Base-by-base conservation (phyloP, 2,329 filamentous ascomycete species). In the Pseudopithomyces chartarum region DNA sequence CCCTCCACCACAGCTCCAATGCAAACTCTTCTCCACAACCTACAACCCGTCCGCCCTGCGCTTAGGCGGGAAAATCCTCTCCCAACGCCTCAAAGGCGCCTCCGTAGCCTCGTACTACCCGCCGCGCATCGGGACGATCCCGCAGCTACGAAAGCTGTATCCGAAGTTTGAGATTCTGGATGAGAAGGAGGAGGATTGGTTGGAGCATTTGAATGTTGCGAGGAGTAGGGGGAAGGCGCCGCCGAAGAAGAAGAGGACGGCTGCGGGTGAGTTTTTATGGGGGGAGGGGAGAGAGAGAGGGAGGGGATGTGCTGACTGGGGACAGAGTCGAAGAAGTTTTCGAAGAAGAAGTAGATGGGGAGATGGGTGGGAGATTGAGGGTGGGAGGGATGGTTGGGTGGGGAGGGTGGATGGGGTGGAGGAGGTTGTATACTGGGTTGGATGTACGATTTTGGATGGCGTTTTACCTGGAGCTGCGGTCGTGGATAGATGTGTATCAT, bases 1-100 rank as follows among this genome's bases (percentile, higher is more conserved):
- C 67, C 46, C 69, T 53, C 23, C 10, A 20, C 33, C n/a, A 19
- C 68, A 97, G 93, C 85, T 86, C 72, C 92, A 93, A 89, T 97
- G 92, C 84, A 87, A 88, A 75, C 86, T 98, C 80, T 99, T 98
- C 82, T 89, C 88, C 70, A 91, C 90, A 49, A 93, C 89, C 52
- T 98, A 88, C 82, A 99, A 99, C 79, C 95, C 95, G 23, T 84
- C 91, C 54, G 82, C 87, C 65, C 77, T 90, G 59, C 91, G 95
- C 60, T 86, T 91, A 66, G 95, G 95, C 71, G 97, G 95, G 81
- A 96, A 95, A 78, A 83, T 99, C 74, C 83, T 99, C 58, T 91
- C 93, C 71, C 90, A 97, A 76, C 87, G 93, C 71, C 82, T 98
- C 61, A 87, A 85, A 71, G 95, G 95, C n/a, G 91, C 92, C 29